These are phyloP conservation scores for Backusella mclennaniae DNA, from an alignment of 192 early-diverging fungal species.

Conservation along the genomic window DNA sequence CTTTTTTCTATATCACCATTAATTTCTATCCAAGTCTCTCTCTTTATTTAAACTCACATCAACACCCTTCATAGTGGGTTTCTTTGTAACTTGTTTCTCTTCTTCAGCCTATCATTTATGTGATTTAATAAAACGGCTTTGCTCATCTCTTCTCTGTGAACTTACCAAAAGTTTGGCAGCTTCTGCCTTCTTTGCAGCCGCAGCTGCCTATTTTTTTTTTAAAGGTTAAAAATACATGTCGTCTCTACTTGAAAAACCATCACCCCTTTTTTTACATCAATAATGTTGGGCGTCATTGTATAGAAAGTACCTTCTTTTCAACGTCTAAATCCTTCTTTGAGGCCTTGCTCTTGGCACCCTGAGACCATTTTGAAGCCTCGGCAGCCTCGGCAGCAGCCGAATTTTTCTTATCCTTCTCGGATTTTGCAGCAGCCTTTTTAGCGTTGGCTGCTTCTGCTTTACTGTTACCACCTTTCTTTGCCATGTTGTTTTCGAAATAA, in stretches of 20 bases:
- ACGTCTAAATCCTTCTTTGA: conserved; percentile 65
- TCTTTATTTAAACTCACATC: conserved; percentile 34
- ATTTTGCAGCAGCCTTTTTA: conserved; percentile 66
- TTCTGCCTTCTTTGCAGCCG: conserved; percentile 52
- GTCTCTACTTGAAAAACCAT: neutral
- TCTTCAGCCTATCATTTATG: conserved; percentile 44
- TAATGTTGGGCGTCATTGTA: too few species aligned
- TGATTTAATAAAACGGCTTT: neutral
- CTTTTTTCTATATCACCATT: conserved; percentile 48
- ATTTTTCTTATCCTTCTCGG: conserved; percentile 55
- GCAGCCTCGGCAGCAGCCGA: conserved; percentile 52
- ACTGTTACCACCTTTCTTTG: conserved; percentile 31
- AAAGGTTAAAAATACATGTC: neutral
- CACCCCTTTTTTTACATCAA: neutral
- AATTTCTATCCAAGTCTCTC: neutral
- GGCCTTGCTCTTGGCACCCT: conserved; percentile 62
- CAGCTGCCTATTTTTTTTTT: conserved; percentile 38
- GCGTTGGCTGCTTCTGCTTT: conserved; percentile 63
- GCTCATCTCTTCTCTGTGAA: neutral
- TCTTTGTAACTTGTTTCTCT: conserved; percentile 43
- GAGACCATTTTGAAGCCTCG: conserved; percentile 61
- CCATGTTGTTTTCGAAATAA: conserved; percentile 10
- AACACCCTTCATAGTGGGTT: conserved; percentile 49
- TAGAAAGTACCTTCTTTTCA: conserved; percentile 42
- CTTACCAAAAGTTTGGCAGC: conserved; percentile 47